Percentiles rank a stretch among this genome's conserved stretches.
phyloP scores from a whole-genome alignment of 495 filamentous ascomycete species.

The Podospora pseudoanserina region DNA sequence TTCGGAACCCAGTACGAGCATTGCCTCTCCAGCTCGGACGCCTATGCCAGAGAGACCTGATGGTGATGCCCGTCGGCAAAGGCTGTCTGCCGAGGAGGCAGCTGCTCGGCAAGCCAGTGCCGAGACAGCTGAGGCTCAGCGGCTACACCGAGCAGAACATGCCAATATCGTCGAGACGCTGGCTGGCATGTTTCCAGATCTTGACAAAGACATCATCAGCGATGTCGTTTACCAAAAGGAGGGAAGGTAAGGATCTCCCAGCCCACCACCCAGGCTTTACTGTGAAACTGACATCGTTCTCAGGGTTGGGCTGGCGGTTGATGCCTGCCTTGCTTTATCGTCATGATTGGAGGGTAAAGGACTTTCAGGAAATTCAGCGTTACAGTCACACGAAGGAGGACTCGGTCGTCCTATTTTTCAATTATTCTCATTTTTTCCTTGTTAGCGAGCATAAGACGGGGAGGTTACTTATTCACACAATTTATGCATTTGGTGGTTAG shows the following conservation, averaged over 20 bases:
- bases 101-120: conserved; percentile 92
- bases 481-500: conserved; percentile 10
- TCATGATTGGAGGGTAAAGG: conserved; percentile 25
- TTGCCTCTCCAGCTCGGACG: conserved; percentile 50
- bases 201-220: conserved; percentile 87
- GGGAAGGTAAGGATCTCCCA: conserved; percentile 64
- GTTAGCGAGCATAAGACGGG: conserved; percentile 20
- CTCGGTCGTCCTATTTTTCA: neutral
- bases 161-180: conserved; percentile 87
- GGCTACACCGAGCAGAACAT: conserved; percentile 82
- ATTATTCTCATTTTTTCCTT: neutral
- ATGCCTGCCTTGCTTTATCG: conserved; percentile 83
- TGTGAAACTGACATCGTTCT: conserved; percentile 24
- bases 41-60: conserved; percentile 52
- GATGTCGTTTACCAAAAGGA: conserved; percentile 92
- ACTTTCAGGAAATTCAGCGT: neutral
- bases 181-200: conserved; percentile 86
- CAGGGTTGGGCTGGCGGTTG: conserved; percentile 85
- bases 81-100: conserved; percentile 74
- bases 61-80: conserved; percentile 38
- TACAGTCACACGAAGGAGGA: neutral
- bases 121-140: conserved; percentile 82
- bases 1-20: conserved; percentile 37
- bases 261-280: conserved; percentile 3
- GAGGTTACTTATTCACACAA: conserved; percentile 10